phyloP scores from a whole-genome alignment of 345 rosid species.

The Rhodamnia rubescens region DNA sequence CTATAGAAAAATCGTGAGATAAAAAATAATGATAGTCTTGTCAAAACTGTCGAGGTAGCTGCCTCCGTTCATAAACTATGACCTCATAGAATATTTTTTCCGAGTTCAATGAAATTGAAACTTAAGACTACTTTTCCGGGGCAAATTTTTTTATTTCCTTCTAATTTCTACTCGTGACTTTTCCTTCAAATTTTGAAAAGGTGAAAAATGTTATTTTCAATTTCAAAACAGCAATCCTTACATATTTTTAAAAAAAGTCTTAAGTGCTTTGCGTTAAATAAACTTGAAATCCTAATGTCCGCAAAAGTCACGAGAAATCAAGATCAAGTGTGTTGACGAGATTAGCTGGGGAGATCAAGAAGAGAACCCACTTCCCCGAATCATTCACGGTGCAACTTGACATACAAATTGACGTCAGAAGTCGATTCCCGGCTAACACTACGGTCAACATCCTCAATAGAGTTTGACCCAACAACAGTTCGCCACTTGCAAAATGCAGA shows the following conservation, averaged over 20 bases:
- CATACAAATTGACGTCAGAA: background rate
- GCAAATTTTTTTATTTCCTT: background rate
- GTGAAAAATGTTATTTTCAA: background rate
- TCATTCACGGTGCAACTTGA: background rate
- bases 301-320: background rate
- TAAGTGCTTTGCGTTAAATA: background rate
- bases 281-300: background rate
- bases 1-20: too few relatives aligned
- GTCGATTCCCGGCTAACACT: background rate
- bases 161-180: background rate
- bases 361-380: background rate
- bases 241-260: background rate
- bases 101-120: background rate
- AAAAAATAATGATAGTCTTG: too few relatives aligned
- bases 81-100: background rate
- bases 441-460: background rate
- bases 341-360: background rate
- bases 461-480: background rate
- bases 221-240: background rate
- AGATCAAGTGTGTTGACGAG: background rate
- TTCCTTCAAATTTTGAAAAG: background rate
- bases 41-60: too few relatives aligned
- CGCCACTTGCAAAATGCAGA: background rate
- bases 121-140: background rate
- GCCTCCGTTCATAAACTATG: background rate